A percentile compares a stretch with the other conserved stretches of the same genome.
Evolutionary conservation across 2,329 filamentous ascomycete species (phyloP).

Genomic region (Colletotrichum sp.): DNA sequence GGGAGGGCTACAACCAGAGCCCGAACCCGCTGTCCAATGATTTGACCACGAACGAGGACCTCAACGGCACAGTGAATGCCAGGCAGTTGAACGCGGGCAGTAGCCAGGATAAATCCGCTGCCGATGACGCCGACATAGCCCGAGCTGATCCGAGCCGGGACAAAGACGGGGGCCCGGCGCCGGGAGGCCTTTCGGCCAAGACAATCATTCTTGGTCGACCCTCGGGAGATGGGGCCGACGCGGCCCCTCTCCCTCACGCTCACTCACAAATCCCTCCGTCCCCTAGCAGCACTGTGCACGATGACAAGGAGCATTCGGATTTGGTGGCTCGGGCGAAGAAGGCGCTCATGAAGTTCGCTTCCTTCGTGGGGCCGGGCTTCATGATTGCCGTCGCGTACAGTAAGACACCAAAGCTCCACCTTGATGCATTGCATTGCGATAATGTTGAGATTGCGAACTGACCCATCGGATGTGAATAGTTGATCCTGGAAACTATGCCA

Average conservation of each 20-base stretch:
- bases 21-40: constrained; percentile 50
- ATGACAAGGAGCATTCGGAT: not conserved
- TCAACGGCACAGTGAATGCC: constrained; percentile 46
- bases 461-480: constrained; percentile 34
- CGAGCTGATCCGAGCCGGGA: not conserved
- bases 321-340: constrained; percentile 21
- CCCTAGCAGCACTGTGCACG: not conserved
- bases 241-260: constrained; percentile 13
- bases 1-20: constrained; percentile 50
- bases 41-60: constrained; percentile 51
- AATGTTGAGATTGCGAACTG: not conserved
- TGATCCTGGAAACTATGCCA: constrained; percentile 72
- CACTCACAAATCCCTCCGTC: not conserved
- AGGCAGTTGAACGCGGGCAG: not conserved
- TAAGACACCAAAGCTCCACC: constrained; percentile 30
- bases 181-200: not conserved
- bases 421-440: not conserved
- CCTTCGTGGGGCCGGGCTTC: constrained; percentile 72
- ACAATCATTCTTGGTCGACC: constrained; percentile 9
- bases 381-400: constrained; percentile 66
- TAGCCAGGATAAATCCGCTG: not conserved
- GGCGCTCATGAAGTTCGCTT: constrained; percentile 51
- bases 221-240: constrained; percentile 11
- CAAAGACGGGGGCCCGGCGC: not conserved
- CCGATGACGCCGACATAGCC: not conserved